Percentiles rank a stretch among this genome's conserved stretches.
Conservation (phyloP, 1,139 yeast species). For the Pichia norvegensis region DNA sequence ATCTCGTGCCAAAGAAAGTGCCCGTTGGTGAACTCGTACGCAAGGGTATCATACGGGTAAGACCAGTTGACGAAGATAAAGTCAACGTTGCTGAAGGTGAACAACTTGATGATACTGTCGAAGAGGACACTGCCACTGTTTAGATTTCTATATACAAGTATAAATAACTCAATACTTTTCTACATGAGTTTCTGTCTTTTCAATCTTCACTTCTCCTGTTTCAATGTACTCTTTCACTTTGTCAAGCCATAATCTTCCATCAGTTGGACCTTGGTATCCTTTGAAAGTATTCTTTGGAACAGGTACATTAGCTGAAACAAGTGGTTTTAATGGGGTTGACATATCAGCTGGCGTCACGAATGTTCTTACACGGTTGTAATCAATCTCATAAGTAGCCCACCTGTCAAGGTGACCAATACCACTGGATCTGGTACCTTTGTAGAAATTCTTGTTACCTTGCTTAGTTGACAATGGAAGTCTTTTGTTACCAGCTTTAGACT, state of each 20-base stretch:
- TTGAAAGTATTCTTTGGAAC: constrained; percentile 57
- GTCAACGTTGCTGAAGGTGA: background rate
- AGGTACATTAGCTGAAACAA: constrained; percentile 67
- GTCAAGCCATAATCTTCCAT: constrained; percentile 64
- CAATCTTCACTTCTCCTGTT: constrained; percentile 45
- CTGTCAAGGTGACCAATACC: constrained; percentile 81
- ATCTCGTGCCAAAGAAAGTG: constrained; percentile 58
- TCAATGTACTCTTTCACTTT: constrained; percentile 70
- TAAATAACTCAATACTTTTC: constrained; percentile 35
- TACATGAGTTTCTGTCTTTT: constrained; percentile 27
- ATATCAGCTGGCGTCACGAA: constrained; percentile 70
- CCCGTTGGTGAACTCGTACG: constrained; percentile 46
- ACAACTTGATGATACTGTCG: background rate
- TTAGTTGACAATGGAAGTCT: constrained; percentile 84
- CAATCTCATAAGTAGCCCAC: constrained; percentile 65
- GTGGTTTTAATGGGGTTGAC: constrained; percentile 51
- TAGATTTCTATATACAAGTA: background rate
- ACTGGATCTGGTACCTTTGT: constrained; percentile 93
- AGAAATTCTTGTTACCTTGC: constrained; percentile 88
- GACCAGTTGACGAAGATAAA: constrained; percentile 9
- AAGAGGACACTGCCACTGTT: background rate
- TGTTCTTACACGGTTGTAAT: constrained; percentile 84
- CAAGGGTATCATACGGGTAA: constrained; percentile 37
- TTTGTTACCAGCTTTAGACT: constrained; percentile 68
- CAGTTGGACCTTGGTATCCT: constrained; percentile 65